Percentiles rank a stretch among this genome's conserved stretches.
These are phyloP conservation scores for Croton setiger DNA, from an alignment of 441 rosid genomes.

Conservation along the genomic window DNA sequence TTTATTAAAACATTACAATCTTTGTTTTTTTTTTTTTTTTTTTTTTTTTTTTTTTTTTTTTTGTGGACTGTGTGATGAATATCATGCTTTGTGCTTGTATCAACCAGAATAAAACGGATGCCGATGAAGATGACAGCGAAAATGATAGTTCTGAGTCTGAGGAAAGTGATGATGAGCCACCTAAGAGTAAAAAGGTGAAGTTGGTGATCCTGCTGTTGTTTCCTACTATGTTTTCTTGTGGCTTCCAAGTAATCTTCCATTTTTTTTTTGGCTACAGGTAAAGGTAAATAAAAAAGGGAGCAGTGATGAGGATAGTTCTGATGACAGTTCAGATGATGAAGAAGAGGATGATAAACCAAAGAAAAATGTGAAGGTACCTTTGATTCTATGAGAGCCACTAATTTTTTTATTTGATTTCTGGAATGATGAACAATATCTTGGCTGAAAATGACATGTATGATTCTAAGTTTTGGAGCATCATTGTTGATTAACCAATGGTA, in stretches of 20 bases:
- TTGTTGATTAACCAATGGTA: no score
- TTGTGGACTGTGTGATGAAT: background rate
- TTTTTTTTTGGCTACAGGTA: constrained; percentile 10
- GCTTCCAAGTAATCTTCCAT: background rate
- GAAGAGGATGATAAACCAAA: constrained; percentile 43
- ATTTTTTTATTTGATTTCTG: background rate
- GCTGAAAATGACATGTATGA: background rate
- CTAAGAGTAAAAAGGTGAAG: constrained; percentile 42
- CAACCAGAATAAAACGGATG: constrained; percentile 33
- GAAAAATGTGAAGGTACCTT: constrained; percentile 37
- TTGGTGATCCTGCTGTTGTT: background rate
- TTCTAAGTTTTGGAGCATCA: background rate
- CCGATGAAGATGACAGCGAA: constrained; percentile 39
- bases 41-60: background rate
- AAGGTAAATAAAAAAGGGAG: constrained; percentile 42
- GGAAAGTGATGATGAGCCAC: constrained; percentile 37
- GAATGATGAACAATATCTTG: background rate
- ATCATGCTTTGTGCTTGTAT: background rate
- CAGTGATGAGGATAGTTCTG: constrained; percentile 60
- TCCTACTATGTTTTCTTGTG: background rate
- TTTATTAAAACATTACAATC: no score
- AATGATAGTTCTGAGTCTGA: constrained; percentile 43
- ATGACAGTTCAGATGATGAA: constrained; percentile 46
- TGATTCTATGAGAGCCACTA: background rate
- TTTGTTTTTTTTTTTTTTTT: no score